These are phyloP conservation scores for Myriosclerotinia curreyana DNA, from an alignment of 2,329 filamentous ascomycete species.

Conservation along the genomic window DNA sequence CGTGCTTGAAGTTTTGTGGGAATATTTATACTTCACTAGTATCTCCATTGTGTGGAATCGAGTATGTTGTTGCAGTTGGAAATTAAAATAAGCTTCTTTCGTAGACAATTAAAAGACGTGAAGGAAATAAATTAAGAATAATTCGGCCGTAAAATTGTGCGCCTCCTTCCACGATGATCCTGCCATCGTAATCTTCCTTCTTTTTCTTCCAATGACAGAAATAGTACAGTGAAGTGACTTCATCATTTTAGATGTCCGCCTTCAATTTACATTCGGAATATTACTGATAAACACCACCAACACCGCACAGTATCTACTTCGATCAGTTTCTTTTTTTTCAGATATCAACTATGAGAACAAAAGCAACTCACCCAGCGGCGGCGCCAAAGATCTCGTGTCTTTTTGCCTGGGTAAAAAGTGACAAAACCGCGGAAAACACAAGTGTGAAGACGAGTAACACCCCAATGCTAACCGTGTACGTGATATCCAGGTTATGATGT, in stretches of 20 bases:
- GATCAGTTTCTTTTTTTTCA: background rate
- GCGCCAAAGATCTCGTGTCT: constrained; percentile 35
- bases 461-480: constrained; percentile 25
- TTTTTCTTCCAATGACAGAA: no score
- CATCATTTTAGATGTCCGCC: background rate
- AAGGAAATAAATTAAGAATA: no score
- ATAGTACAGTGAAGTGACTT: no score
- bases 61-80: background rate
- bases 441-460: constrained; percentile 31
- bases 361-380: constrained; percentile 31
- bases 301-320: constrained; percentile 29
- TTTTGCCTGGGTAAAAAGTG: constrained; percentile 32
- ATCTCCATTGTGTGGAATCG: background rate
- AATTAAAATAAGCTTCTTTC: background rate
- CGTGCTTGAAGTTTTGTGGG: no score
- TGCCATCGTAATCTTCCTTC: background rate
- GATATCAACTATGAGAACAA: background rate
- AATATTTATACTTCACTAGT: no score
- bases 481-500: constrained; percentile 14
- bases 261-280: constrained; percentile 18
- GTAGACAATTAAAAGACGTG: background rate
- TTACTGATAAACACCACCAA: constrained; percentile 31
- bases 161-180: background rate
- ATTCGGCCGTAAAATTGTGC: background rate
- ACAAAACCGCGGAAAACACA: constrained; percentile 28